Percentiles rank a stretch among this genome's conserved stretches.
phyloP scores from a whole-genome alignment of 192 early-diverging fungal species.

The Coemansia sp. region DNA sequence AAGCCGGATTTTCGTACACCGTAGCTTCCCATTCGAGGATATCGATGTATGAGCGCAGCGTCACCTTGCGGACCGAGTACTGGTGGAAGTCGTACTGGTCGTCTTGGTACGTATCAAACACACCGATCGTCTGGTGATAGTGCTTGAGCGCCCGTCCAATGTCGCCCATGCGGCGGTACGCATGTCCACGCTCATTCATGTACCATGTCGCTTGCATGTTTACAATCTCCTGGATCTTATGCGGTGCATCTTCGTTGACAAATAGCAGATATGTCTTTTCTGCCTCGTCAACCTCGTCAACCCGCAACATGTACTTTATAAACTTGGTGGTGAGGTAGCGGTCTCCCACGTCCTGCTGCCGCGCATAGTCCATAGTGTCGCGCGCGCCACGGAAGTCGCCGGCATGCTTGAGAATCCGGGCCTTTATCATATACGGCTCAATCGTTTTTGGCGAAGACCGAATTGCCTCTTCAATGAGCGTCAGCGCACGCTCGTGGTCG shows the following conservation, averaged over 20 bases:
- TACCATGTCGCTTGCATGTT: conserved; percentile 96
- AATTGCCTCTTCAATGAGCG: conserved; percentile 78
- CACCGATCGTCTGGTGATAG: conserved; percentile 77
- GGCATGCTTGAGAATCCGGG: conserved; percentile 90
- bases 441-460: conserved; percentile 85
- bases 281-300: conserved; percentile 77
- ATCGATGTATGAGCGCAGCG: conserved; percentile 81
- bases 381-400: conserved; percentile 73
- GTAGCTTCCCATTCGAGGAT: conserved; percentile 78
- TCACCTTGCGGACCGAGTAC: conserved; percentile 87
- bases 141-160: conserved; percentile 84
- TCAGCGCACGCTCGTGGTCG: conserved; percentile 68
- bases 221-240: conserved; percentile 75
- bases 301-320: conserved; percentile 90
- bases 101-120: conserved; percentile 81
- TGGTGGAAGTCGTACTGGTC: conserved; percentile 97
- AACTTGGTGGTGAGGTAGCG: conserved; percentile 93
- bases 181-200: conserved; percentile 72
- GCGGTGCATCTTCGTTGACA: conserved; percentile 57
- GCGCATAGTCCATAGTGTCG: conserved; percentile 79
- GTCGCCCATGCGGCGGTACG: conserved; percentile 65
- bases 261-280: conserved; percentile 83
- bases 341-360: conserved; percentile 90
- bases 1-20: conserved; percentile 70
- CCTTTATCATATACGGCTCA: conserved; percentile 90